Percentiles rank a stretch among this genome's conserved stretches.
phyloP scores from a whole-genome alignment of 345 rosid species.

The Eucalyptus cloeziana region DNA sequence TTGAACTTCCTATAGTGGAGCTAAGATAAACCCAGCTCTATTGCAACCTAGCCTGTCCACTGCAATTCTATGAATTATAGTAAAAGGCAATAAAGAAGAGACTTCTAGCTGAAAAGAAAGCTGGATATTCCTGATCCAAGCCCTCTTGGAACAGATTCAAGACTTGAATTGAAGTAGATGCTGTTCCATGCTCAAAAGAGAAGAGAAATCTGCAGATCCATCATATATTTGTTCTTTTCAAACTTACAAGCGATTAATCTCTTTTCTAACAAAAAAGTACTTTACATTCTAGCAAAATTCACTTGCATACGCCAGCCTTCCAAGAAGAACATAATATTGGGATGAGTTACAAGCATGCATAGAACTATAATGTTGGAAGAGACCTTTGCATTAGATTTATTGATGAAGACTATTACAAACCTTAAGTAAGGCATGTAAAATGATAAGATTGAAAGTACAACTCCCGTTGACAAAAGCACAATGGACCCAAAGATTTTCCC shows the following conservation, averaged over 20 bases:
- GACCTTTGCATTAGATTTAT: background rate
- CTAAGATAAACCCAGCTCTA: background rate
- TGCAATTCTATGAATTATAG: background rate
- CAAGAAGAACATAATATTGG: background rate
- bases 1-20: background rate
- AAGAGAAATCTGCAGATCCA: background rate
- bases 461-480: background rate
- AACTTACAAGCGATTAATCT: background rate
- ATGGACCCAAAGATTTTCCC: background rate
- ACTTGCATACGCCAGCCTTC: background rate
- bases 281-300: background rate
- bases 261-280: background rate
- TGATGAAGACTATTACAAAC: background rate
- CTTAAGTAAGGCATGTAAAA: background rate
- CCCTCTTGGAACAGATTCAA: background rate
- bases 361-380: background rate
- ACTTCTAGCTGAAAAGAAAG: background rate
- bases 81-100: background rate
- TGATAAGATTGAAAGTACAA: background rate
- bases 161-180: background rate
- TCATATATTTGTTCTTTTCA: background rate
- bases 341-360: background rate
- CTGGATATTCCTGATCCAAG: background rate
- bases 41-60: background rate
- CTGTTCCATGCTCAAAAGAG: background rate